Conservation (phyloP, 2,329 filamentous ascomycete genomes). For the Aspergillus sp. region DNA sequence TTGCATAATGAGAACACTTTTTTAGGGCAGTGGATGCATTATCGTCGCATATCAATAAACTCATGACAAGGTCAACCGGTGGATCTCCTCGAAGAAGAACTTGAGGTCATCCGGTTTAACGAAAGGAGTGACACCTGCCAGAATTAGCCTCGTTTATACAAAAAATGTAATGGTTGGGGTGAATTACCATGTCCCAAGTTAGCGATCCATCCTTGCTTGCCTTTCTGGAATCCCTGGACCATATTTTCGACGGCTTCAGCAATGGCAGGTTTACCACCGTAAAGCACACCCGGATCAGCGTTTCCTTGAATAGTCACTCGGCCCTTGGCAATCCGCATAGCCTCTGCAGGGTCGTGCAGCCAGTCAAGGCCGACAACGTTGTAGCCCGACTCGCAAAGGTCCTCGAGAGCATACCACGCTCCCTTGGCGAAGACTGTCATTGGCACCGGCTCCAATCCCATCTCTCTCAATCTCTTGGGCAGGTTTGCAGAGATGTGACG, state of each 20-base stretch:
- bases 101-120: constrained; percentile 90
- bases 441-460: constrained; percentile 74
- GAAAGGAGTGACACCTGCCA: constrained; percentile 79
- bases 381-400: constrained; percentile 82
- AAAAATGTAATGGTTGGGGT: constrained; percentile 1
- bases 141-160: constrained; percentile 15
- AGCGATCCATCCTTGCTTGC: constrained; percentile 91
- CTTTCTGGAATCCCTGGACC: constrained; percentile 77
- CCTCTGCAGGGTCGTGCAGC: constrained; percentile 83
- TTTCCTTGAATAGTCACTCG: constrained; percentile 88
- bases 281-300: constrained; percentile 88
- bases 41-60: constrained; percentile 1
- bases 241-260: constrained; percentile 78
- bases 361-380: constrained; percentile 93
- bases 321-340: constrained; percentile 72
- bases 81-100: constrained; percentile 91
- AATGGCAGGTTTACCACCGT: constrained; percentile 77
- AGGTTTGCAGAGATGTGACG: constrained; percentile 77
- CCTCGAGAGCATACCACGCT: constrained; percentile 89
- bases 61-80: constrained; percentile 49
- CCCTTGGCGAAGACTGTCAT: constrained; percentile 99
- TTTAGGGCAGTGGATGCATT: neutral
- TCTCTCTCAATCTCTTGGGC: constrained; percentile 66
- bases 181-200: constrained; percentile 87
- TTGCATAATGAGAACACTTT: no score